A percentile compares a stretch with the other conserved stretches of the same genome.
Evolutionary conservation across 106 monocot species (phyloP).

Genomic region (Dendrobium catenatum): DNA sequence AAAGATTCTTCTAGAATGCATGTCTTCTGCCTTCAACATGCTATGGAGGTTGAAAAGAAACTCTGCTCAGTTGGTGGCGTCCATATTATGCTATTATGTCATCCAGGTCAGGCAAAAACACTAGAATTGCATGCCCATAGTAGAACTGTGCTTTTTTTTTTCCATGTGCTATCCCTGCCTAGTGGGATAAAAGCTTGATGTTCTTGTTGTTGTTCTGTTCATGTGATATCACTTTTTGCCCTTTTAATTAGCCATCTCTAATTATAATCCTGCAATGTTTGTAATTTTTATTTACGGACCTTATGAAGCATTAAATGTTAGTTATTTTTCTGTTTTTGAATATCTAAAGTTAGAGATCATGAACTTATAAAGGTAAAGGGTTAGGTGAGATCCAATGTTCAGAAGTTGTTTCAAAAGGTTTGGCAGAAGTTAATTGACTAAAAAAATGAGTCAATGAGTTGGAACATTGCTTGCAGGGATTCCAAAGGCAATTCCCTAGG

Average conservation of each 20-base stretch:
- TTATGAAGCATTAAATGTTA: neutral
- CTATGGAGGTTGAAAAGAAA: conserved; percentile 61
- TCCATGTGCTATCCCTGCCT: no score
- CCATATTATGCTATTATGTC: conserved; percentile 62
- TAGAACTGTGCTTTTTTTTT: neutral
- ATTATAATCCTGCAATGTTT: neutral
- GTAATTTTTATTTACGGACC: neutral
- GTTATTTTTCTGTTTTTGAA: neutral
- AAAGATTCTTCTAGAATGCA: conserved; percentile 84
- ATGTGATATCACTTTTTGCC: no score
- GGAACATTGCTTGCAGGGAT: neutral
- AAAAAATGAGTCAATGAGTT: neutral
- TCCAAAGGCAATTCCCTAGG: neutral
- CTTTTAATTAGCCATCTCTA: neutral
- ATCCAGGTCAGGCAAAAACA: conserved; percentile 50
- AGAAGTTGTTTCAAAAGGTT: neutral
- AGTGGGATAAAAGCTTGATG: no score
- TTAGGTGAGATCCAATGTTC: neutral
- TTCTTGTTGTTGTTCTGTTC: no score
- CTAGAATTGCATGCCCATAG: neutral
- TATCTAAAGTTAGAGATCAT: neutral
- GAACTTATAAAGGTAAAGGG: neutral
- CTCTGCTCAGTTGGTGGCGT: conserved; percentile 52
- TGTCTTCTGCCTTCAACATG: conserved; percentile 90
- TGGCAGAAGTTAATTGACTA: neutral